A percentile compares a stretch with the other conserved stretches of the same genome.
Evolutionary conservation across 1,284 basidiomycete genomes (phyloP).

Genomic region (Neotropicomus parvogracilis): DNA sequence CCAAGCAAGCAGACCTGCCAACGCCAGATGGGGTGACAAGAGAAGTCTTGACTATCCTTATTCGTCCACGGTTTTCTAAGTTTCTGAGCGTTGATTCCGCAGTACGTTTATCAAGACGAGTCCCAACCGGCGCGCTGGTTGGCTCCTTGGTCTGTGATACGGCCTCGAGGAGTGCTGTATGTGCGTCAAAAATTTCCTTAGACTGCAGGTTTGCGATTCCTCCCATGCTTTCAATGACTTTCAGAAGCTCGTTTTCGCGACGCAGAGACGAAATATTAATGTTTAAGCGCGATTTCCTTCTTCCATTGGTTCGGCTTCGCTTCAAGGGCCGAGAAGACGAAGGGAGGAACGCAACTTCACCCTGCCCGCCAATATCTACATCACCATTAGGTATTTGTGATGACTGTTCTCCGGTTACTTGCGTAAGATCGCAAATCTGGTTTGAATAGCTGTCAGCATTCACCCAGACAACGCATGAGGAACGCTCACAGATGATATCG

Average conservation of each 20-base stretch:
- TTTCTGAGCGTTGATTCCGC: constrained; percentile 53
- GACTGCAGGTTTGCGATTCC: constrained; percentile 63
- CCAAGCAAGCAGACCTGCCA: constrained; percentile 52
- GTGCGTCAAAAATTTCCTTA: constrained; percentile 65
- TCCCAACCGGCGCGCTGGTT: constrained; percentile 63
- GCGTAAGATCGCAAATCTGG: neutral
- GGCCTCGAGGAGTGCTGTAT: constrained; percentile 53
- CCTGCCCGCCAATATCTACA: constrained; percentile 14
- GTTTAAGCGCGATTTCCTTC: constrained; percentile 34
- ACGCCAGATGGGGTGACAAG: constrained; percentile 52
- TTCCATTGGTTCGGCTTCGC: constrained; percentile 16
- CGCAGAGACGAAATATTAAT: constrained; percentile 71
- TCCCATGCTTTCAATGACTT: constrained; percentile 56
- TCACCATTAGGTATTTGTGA: neutral
- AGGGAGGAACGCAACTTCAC: constrained; percentile 3
- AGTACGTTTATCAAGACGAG: constrained; percentile 71
- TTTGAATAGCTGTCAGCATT: constrained; percentile 4
- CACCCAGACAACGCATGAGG: neutral
- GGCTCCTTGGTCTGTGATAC: constrained; percentile 57
- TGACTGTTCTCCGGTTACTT: neutral
- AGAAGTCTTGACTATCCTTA: constrained; percentile 63
- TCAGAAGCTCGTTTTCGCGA: constrained; percentile 71
- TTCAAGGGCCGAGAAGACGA: constrained; percentile 23
- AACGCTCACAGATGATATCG: constrained; percentile 8
- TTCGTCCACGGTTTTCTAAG: constrained; percentile 57